Evolutionary conservation across 164 flowering plant species (phyloP), one percentile per base, ranked within the genome.

Genomic region (Houttuynia cordata): DNA sequence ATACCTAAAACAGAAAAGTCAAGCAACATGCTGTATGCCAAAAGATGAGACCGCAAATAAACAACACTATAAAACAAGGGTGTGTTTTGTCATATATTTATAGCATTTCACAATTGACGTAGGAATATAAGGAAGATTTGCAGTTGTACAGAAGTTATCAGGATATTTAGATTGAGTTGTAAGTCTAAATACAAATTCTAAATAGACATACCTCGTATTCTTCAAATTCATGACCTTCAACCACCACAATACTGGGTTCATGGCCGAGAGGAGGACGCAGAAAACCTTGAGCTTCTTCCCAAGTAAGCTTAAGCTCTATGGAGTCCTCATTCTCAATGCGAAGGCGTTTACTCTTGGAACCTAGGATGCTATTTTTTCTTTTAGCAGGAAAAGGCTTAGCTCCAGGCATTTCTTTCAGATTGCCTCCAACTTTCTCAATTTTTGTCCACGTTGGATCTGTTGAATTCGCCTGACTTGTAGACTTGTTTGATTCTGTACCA

Each of bases 251-350:
- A 62, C 65, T 81, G 15, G 98, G 88, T 25, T 58, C 61, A 66
- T 62, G 71, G 57, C 75, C 76, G 37, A 74, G 73, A 69, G 95
- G 82, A 7, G 96, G 85, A 2, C 86, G 93, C 23, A 93, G 82
- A 66, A 90, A 71, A 47, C 81, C 86, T 73, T 93, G 98, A 66
- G 91, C 96, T 79, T 84, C 88, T 71, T 86, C 93, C 88, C 87
- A 84, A 3, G 92, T 87, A 61, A 93, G 39, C 71, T 86, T 90
- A 70, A 93, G 76, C 72, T 82, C 86, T 30, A 84, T 73, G 67
- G 78, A 14, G 63, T 87, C 88, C 64, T 71, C 84, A 60, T 62
- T 76, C 24, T 83, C 88, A 64, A 86, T 74, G 61, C 71, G 73
- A 6, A 82, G 68, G 59, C 86, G 82, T 69, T 83, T 93, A 67